phyloP scores from a whole-genome alignment of 495 filamentous ascomycete species.

The Trichoderma asperelloides region DNA sequence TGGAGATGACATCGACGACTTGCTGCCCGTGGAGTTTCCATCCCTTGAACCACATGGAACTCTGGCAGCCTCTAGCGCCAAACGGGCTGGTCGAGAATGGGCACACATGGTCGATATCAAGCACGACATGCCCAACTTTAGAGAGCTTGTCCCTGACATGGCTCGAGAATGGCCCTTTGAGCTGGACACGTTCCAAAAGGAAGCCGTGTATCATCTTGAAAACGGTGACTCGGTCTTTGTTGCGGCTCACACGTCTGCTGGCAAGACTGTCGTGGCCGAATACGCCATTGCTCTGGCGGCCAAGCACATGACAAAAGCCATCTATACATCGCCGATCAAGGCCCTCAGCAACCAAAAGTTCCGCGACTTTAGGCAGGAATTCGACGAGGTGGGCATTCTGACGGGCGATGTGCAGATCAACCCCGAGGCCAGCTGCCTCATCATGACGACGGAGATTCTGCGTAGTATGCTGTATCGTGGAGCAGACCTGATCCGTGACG shows the following conservation, averaged over 20 bases:
- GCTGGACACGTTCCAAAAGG: constrained; percentile 95
- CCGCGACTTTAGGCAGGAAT: constrained; percentile 78
- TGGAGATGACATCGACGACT: constrained; percentile 77
- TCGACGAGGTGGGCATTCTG: constrained; percentile 93
- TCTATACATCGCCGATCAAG: constrained; percentile 98
- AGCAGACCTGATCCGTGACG: constrained; percentile 91
- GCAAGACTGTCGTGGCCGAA: constrained; percentile 96
- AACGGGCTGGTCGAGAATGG: constrained; percentile 78
- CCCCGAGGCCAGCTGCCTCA: constrained; percentile 93
- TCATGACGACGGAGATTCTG: constrained; percentile 98
- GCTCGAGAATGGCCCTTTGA: constrained; percentile 94
- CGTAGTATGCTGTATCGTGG: constrained; percentile 97
- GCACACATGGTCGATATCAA: constrained; percentile 97
- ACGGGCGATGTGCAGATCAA: constrained; percentile 98
- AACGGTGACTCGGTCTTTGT: constrained; percentile 97
- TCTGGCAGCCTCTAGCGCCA: constrained; percentile 61
- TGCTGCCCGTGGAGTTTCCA: constrained; percentile 91
- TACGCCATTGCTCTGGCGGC: constrained; percentile 94
- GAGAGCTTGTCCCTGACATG: constrained; percentile 90
- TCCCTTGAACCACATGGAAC: constrained; percentile 76
- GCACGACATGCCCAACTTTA: constrained; percentile 81
- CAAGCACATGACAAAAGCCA: constrained; percentile 98
- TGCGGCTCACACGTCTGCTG: constrained; percentile 95
- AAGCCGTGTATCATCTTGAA: constrained; percentile 95
- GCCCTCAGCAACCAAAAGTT: constrained; percentile 98